Base-by-base conservation (phyloP, 2,329 filamentous ascomycete species). In the Paramyrothecium roridum region DNA sequence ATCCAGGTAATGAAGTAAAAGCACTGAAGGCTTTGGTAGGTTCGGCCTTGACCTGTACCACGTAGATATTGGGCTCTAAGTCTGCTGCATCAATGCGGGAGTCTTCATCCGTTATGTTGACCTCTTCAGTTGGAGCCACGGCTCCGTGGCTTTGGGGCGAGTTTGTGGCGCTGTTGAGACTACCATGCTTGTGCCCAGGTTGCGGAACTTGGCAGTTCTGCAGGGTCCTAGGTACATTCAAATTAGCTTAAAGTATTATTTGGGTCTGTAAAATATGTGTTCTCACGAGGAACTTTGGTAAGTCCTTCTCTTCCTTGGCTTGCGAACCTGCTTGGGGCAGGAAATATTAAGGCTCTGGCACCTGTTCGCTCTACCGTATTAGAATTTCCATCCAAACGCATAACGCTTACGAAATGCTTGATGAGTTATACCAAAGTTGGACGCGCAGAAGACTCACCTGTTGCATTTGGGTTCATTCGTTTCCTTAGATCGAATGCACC, bases 281-380 rank as follows among this genome's bases (percentile, higher is more conserved):
- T 19, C 56, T 53, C 19, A 55, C 56, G 34, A 53, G 50, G 45
- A 22, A 47, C 21, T 51, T 50, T 48, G 56, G 45, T 50, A 50
- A 22, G 19, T 26, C 20, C 53, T 55, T 52, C 40, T 53, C 56
- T 57, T 57, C 47, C 56, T 52, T 46, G 56, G 56, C 47, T 57
- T 57, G 56, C 56, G 56, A 40, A 55, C 34, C 50, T 57, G 56
- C 40, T 47, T 50, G n/a, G 53, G 12, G 50, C 56, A 55, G 50
- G 56, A 49, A 53, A 53, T 50, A 47, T 55, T 53, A 20, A 57
- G 53, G 48, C 46, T 57, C 50, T 51, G 56, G 49, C 56, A 57
- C 37, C 56, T 57, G 46, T 51, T 46, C 45, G 20, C 56, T 45
- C 50, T 7, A 43, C 37, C 12, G 33, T 43, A 50, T 30, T 13